Percentiles rank a stretch among this genome's conserved stretches.
Evolutionary conservation across 1,284 basidiomycete species (phyloP).

Genomic region (Bjerkandera adusta): DNA sequence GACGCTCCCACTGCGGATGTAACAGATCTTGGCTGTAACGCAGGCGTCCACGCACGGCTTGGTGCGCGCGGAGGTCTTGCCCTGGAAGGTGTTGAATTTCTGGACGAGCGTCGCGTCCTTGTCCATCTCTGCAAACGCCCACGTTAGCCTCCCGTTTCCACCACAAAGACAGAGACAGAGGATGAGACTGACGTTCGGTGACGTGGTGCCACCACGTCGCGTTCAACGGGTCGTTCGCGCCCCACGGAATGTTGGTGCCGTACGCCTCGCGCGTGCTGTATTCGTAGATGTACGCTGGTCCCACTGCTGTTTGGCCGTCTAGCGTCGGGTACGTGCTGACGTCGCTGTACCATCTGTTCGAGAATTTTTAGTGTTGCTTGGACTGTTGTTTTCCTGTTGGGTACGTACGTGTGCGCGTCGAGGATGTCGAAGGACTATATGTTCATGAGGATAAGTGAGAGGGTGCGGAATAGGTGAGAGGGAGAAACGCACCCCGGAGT

Average conservation of each 20-base stretch:
- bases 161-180: too few relatives aligned
- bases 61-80: slow-evolving; percentile 60
- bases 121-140: slow-evolving; percentile 62
- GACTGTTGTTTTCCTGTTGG: not conserved
- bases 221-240: slow-evolving; percentile 67
- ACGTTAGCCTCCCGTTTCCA: too few relatives aligned
- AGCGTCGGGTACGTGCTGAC: slow-evolving; percentile 56
- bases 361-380: not conserved
- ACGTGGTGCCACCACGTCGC: slow-evolving; percentile 84
- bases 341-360: slow-evolving; percentile 60
- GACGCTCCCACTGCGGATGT: slow-evolving; percentile 72
- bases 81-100: slow-evolving; percentile 71
- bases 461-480: not conserved
- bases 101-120: slow-evolving; percentile 52
- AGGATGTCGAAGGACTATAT: slow-evolving; percentile 68
- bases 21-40: slow-evolving; percentile 70
- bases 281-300: slow-evolving; percentile 68
- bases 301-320: slow-evolving; percentile 51
- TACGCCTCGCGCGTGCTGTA: slow-evolving; percentile 74
- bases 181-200: slow-evolving; percentile 57
- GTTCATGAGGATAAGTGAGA: slow-evolving; percentile 6
- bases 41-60: slow-evolving; percentile 62
- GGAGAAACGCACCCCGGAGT: slow-evolving; percentile 52
- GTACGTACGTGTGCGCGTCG: slow-evolving; percentile 67
- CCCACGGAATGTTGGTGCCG: slow-evolving; percentile 65